Base-by-base conservation (phyloP, 2,329 filamentous ascomycete genomes). In the Raffaelea arxii region DNA sequence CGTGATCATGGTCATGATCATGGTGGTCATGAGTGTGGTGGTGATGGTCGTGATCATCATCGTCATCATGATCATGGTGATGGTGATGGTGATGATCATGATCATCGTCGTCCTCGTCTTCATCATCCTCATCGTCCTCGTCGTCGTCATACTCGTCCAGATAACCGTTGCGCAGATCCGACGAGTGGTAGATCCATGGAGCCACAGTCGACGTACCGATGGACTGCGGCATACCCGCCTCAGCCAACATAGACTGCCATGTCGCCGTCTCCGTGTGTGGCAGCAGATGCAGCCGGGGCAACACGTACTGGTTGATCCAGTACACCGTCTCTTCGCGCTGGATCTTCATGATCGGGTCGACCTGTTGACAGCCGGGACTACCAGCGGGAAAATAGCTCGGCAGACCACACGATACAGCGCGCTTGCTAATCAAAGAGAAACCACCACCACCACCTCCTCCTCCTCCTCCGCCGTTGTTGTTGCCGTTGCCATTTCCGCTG, bases 271-370 rank as follows among this genome's bases (percentile, higher is more conserved):
- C 63, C 49, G 71, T 73, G 47, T 68, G 67, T 24, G 66, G 68
- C 35, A 71, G 71, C 3, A 77, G 64, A 53, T 77, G 77, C 16
- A 79, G 66, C 4, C 74, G 71, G 18, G 80, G 79, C 27, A 83
- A 66, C 2, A 84, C 77, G 53, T 80, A 81, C 60, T 84, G 79
- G 59, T 84, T 83, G 62, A 84, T 82, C 61, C 82, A 83, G 59
- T 73, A 75, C 36, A 84, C 72, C 1, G 78, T 78, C 56, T 82
- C 79, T 54, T 83, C 78, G 12, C 78, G 74, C 59, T 80, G 78
- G 53, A 83, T 77, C 65, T 82, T 82, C 52, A 72, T 72, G 23
- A 81, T 71, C 2, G 78, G 77, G 53, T 83, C 78, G 49, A 73
- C 69, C 1, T 68, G 63, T 47, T 70, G 70, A 6, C 67, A 66